A percentile compares a stretch with the other conserved stretches of the same genome.
phyloP scores from a whole-genome alignment of 2,329 filamentous ascomycete genomes.

The Colletotrichum orbiculare region DNA sequence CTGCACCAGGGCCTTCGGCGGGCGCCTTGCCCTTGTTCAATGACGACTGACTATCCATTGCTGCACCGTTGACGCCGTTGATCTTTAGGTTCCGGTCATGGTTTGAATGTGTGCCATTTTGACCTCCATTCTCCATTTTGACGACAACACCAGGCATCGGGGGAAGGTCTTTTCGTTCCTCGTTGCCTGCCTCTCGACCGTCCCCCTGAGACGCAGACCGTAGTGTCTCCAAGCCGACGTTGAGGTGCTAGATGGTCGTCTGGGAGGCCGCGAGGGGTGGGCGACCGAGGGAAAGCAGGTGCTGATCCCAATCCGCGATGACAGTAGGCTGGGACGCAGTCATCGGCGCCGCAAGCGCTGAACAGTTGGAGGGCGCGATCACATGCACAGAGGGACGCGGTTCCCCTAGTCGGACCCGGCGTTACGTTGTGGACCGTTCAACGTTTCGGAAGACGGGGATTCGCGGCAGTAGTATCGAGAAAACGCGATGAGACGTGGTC shows the following conservation, averaged over 20 bases:
- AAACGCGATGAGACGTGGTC: slow-evolving; percentile 26
- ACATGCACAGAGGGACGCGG: slow-evolving; percentile 22
- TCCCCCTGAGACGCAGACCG: slow-evolving; percentile 22
- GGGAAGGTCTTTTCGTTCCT: slow-evolving; percentile 33
- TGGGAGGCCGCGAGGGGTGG: slow-evolving; percentile 5
- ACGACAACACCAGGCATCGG: slow-evolving; percentile 63
- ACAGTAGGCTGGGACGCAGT: slow-evolving; percentile 24
- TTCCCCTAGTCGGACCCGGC: neutral
- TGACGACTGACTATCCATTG: slow-evolving; percentile 40
- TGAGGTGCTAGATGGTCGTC: neutral
- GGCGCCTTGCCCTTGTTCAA: slow-evolving; percentile 48
- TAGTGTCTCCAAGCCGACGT: neutral
- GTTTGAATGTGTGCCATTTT: slow-evolving; percentile 65
- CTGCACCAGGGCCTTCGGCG: slow-evolving; percentile 36
- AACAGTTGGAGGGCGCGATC: slow-evolving; percentile 25
- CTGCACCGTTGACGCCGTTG: slow-evolving; percentile 57
- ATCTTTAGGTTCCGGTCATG: slow-evolving; percentile 61
- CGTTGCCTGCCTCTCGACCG: slow-evolving; percentile 35
- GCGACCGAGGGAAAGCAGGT: slow-evolving; percentile 11
- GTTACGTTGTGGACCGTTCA: neutral
- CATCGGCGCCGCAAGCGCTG: slow-evolving; percentile 38
- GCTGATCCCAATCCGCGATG: slow-evolving; percentile 29
- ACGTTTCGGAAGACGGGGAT: neutral
- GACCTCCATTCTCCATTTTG: slow-evolving; percentile 66
- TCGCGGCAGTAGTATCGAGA: slow-evolving; percentile 20